Evolutionary conservation across 192 early-diverging fungal genomes (phyloP).

Genomic region (Backusella westeae): DNA sequence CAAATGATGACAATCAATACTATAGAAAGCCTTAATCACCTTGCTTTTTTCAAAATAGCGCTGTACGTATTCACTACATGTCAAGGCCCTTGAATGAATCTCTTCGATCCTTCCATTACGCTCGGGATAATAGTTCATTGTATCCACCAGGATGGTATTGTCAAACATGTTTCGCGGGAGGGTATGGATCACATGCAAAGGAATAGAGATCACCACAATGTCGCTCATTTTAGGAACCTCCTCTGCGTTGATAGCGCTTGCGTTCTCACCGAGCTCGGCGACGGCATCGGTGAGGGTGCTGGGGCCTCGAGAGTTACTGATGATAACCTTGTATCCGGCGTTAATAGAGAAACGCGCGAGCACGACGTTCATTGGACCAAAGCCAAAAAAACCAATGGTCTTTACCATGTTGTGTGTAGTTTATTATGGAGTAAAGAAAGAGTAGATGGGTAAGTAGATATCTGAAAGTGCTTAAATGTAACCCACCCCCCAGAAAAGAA

Average conservation of each 20-base stretch:
- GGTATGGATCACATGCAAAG: not conserved
- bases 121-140: not conserved
- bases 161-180: not conserved
- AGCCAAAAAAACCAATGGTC: not conserved
- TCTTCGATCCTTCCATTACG: not conserved
- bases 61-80: not conserved
- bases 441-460: not conserved
- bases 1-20: slow-evolving; percentile 2
- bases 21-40: not conserved
- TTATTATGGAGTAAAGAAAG: too few species aligned
- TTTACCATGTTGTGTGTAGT: not conserved
- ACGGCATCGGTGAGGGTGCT: not conserved
- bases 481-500: not conserved
- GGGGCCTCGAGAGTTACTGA: not conserved
- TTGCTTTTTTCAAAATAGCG: slow-evolving; percentile 3
- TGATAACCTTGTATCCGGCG: not conserved
- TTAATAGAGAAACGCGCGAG: not conserved
- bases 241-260: not conserved
- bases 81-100: not conserved
- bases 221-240: not conserved
- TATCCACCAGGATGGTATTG: not conserved
- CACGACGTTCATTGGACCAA: not conserved
- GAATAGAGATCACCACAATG: not conserved
- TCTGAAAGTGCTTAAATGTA: not conserved
- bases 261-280: not conserved